Percentiles rank a stretch among this genome's conserved stretches.
phyloP scores from a whole-genome alignment of 2,329 filamentous ascomycete species.

The Claviceps maximensis region DNA sequence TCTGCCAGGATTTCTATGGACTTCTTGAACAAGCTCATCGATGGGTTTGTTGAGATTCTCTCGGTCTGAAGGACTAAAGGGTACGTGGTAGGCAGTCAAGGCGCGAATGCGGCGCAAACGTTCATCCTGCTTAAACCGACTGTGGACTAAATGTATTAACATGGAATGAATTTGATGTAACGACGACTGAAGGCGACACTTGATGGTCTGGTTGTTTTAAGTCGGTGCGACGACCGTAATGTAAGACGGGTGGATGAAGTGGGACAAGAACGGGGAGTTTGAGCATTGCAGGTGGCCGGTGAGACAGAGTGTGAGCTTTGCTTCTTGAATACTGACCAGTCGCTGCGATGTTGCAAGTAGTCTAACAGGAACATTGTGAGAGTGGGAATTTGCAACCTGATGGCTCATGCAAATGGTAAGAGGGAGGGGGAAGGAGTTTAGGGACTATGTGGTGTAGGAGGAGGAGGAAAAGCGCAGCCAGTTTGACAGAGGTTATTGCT shows the following conservation, averaged over 20 bases:
- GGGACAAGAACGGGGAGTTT: not conserved
- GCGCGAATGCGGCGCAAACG: conserved; percentile 55
- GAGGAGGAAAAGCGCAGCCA: not conserved
- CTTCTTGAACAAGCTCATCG: conserved; percentile 61
- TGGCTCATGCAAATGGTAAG: not conserved
- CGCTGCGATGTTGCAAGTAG: conserved; percentile 57
- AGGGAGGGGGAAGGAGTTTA: not conserved
- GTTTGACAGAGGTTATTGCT: not conserved
- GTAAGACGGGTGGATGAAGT: not conserved
- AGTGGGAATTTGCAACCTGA: not conserved
- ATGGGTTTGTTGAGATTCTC: conserved; percentile 61
- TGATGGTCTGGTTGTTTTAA: not conserved
- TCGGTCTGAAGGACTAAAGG: conserved; percentile 51
- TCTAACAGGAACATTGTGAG: conserved; percentile 29
- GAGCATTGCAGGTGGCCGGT: not conserved
- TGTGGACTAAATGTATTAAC: conserved; percentile 26
- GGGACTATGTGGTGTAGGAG: not conserved
- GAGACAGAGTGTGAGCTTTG: conserved; percentile 1
- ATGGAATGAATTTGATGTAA: not conserved
- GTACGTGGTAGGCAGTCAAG: conserved; percentile 51
- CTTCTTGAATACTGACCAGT: conserved; percentile 39
- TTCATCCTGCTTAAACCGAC: conserved; percentile 67
- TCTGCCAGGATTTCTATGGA: conserved; percentile 53
- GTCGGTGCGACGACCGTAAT: not conserved
- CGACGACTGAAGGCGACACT: no score